Conservation (phyloP, 2,329 filamentous ascomycete genomes). For the Dothideomycetes sp. region DNA sequence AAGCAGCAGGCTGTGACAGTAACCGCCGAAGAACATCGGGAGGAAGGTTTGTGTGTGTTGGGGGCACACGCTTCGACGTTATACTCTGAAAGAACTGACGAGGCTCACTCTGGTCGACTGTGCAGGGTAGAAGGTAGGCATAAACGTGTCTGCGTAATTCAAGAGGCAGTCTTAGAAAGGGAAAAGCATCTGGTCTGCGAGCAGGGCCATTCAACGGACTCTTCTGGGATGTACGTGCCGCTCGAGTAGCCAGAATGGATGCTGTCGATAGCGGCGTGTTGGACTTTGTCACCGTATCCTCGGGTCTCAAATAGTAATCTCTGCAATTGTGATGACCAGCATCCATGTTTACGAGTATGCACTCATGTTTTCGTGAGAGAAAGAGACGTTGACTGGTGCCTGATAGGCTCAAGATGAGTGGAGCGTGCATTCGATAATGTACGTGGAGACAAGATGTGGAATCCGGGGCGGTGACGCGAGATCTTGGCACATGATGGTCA, state of each 20-base stretch:
- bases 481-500: background rate
- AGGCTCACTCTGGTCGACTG: conserved; percentile 7
- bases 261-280: background rate
- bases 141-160: conserved; percentile 35
- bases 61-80: background rate
- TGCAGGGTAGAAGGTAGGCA: conserved; percentile 29
- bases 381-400: background rate
- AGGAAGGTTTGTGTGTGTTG: background rate
- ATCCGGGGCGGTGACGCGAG: background rate
- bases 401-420: background rate
- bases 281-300: background rate
- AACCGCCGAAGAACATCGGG: background rate
- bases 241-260: background rate
- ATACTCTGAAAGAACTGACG: background rate
- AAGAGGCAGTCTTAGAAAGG: conserved; percentile 27
- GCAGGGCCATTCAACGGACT: conserved; percentile 7
- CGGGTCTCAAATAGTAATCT: conserved; percentile 20
- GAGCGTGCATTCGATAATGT: background rate
- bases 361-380: background rate
- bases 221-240: background rate
- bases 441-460: too few species aligned
- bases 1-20: background rate
- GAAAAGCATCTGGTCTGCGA: conserved; percentile 12
- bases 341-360: conserved; percentile 16
- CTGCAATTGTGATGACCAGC: conserved; percentile 25